phyloP scores from a whole-genome alignment of 176 grass and related monocot species.

The Zoysia japonica region DNA sequence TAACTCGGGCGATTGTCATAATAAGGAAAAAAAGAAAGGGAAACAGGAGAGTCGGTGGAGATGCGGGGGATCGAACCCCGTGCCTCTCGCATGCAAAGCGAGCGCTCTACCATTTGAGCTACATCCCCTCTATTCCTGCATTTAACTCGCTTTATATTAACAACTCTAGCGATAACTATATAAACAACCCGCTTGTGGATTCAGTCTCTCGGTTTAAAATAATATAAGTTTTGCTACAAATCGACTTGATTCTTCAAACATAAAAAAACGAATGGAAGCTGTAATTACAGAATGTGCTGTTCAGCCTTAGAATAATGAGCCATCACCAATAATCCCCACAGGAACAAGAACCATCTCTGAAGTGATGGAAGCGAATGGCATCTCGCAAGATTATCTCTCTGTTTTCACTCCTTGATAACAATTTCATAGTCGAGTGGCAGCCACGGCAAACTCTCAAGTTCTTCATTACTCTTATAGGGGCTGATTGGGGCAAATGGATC shows the following conservation, averaged over 20 bases:
- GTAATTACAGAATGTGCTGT: not conserved
- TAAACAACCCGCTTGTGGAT: not conserved
- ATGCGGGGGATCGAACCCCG: constrained; percentile 98
- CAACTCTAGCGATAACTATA: too few relatives aligned
- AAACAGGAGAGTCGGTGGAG: constrained; percentile 26
- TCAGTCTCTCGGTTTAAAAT: not conserved
- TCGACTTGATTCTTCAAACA: not conserved
- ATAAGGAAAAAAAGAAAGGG: not conserved
- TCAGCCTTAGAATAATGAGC: not conserved
- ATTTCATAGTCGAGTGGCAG: constrained; percentile 64
- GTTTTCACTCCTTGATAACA: constrained; percentile 52
- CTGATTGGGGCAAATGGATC: constrained; percentile 51
- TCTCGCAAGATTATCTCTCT: constrained; percentile 57
- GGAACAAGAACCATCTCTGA: constrained; percentile 48
- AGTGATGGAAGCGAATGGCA: constrained; percentile 46
- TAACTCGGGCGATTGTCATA: too few relatives aligned
- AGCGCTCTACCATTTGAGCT: constrained; percentile 99
- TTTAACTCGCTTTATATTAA: too few relatives aligned
- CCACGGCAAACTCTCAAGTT: constrained; percentile 68
- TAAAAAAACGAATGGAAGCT: not conserved
- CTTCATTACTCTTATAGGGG: constrained; percentile 68
- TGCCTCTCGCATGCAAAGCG: constrained; percentile 99
- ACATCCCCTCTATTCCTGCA: constrained; percentile 37
- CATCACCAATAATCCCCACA: constrained; percentile 50
- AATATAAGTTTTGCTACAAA: not conserved